Percentiles rank a stretch among this genome's conserved stretches.
These are phyloP conservation scores for Leucocoprinus leucothites DNA, from an alignment of 768 basidiomycete species.

Conservation along the genomic window DNA sequence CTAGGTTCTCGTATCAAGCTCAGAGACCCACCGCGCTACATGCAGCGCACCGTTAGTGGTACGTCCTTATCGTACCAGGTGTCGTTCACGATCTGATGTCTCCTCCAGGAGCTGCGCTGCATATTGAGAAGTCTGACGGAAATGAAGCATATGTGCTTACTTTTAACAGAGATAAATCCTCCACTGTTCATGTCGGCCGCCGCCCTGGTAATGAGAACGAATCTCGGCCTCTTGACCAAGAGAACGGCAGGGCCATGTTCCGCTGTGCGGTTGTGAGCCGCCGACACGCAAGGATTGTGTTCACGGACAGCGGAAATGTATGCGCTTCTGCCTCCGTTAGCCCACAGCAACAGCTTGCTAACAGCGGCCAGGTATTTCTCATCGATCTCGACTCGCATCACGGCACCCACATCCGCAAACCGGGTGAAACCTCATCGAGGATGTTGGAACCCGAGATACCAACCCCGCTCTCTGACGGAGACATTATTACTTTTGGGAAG, in stretches of 20 bases:
- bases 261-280: slow-evolving; percentile 78
- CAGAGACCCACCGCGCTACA: slow-evolving; percentile 16
- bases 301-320: slow-evolving; percentile 71
- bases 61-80: slow-evolving; percentile 17
- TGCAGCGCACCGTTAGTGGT: slow-evolving; percentile 39
- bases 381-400: slow-evolving; percentile 74
- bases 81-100: slow-evolving; percentile 16
- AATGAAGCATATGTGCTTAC: slow-evolving; percentile 42
- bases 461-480: slow-evolving; percentile 59
- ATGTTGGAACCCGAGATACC: slow-evolving; percentile 54
- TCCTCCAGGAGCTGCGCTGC: slow-evolving; percentile 52
- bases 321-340: slow-evolving; percentile 17
- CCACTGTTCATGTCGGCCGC: slow-evolving; percentile 64
- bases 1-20: slow-evolving; percentile 40
- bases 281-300: slow-evolving; percentile 72
- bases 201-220: slow-evolving; percentile 50
- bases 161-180: slow-evolving; percentile 49
- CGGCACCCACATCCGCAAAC: slow-evolving; percentile 64
- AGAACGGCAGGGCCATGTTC: slow-evolving; percentile 56
- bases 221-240: slow-evolving; percentile 34
- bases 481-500: slow-evolving; percentile 76
- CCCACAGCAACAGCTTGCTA: slow-evolving; percentile 17
- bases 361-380: slow-evolving; percentile 55
- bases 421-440: slow-evolving; percentile 45
- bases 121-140: slow-evolving; percentile 50